A percentile compares a stretch with the other conserved stretches of the same genome.
Conservation (phyloP, 2,329 filamentous ascomycete species). For the Phyllosticta citriasiana region DNA sequence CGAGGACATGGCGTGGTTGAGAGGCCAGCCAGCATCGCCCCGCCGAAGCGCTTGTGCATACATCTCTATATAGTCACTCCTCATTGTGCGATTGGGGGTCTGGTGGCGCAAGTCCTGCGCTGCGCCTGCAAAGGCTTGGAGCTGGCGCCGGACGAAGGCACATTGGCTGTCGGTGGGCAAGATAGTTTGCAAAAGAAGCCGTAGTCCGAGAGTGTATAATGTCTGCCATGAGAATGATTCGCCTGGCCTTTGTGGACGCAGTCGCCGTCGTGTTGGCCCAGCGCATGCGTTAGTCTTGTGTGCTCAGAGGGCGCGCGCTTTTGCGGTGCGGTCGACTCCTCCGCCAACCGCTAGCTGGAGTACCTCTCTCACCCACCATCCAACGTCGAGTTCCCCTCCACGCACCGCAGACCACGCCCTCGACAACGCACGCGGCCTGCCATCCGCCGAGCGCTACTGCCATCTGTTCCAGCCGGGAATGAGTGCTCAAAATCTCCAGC, state of each 20-base stretch:
- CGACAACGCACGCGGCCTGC: conserved; percentile 3
- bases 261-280: not conserved
- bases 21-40: no score
- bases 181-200: not conserved
- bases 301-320: conserved; percentile 1
- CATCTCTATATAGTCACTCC: no score
- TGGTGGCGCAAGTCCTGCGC: no score
- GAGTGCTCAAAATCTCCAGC: not conserved
- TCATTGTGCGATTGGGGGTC: no score
- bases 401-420: not conserved
- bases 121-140: no score
- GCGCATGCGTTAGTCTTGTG: not conserved
- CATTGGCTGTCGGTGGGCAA: no score
- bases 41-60: no score
- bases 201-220: not conserved
- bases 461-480: conserved; percentile 2
- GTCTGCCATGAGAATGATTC: not conserved
- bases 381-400: conserved; percentile 7
- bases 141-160: no score
- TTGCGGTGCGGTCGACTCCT: conserved; percentile 9
- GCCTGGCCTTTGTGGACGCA: not conserved
- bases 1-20: no score
- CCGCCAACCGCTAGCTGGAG: conserved; percentile 3
- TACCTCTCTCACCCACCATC: conserved; percentile 7
- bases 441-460: not conserved